Conservation (phyloP, 2,329 filamentous ascomycete species). For the Aspergillus sp. region DNA sequence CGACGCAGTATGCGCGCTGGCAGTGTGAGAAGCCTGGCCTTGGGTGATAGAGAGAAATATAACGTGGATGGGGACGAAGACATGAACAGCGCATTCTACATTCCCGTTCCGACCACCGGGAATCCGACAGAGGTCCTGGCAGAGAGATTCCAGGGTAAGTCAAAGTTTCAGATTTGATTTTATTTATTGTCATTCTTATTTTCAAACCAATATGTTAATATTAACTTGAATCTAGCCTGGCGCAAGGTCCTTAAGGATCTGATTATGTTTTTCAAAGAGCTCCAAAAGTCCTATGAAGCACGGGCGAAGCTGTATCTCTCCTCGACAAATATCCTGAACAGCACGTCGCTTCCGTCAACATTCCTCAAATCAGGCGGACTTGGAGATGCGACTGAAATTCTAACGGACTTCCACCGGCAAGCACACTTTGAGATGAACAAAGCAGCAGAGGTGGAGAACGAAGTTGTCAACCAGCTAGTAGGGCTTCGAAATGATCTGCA, state of each 20-base stretch:
- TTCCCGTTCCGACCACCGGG: slow-evolving; percentile 82
- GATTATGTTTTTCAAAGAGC: slow-evolving; percentile 89
- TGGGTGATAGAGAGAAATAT: slow-evolving; percentile 62
- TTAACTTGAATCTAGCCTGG: slow-evolving; percentile 64
- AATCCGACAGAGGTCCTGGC: slow-evolving; percentile 86
- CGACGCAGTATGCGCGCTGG: slow-evolving; percentile 79
- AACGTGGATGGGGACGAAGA: slow-evolving; percentile 54
- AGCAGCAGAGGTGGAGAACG: slow-evolving; percentile 83
- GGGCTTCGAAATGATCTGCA: slow-evolving; percentile 84
- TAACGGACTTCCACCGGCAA: slow-evolving; percentile 80
- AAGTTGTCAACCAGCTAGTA: slow-evolving; percentile 84
- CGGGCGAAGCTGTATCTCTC: slow-evolving; percentile 80
- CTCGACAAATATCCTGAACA: slow-evolving; percentile 80
- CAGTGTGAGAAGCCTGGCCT: slow-evolving; percentile 76
- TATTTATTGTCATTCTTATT: no score
- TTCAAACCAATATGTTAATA: slow-evolving; percentile 12
- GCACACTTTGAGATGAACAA: slow-evolving; percentile 80
- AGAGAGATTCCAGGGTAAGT: slow-evolving; percentile 80
- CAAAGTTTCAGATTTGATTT: background rate
- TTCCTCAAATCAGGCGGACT: slow-evolving; percentile 83
- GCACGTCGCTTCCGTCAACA: slow-evolving; percentile 69
- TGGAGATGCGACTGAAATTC: slow-evolving; percentile 77
- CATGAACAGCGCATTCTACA: slow-evolving; percentile 80
- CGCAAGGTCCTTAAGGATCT: slow-evolving; percentile 92
- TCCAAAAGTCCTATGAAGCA: slow-evolving; percentile 84